Evolutionary conservation across 2,329 filamentous ascomycete genomes (phyloP), one percentile per base, ranked within the genome.

Genomic region (Fusarium vanettenii): DNA sequence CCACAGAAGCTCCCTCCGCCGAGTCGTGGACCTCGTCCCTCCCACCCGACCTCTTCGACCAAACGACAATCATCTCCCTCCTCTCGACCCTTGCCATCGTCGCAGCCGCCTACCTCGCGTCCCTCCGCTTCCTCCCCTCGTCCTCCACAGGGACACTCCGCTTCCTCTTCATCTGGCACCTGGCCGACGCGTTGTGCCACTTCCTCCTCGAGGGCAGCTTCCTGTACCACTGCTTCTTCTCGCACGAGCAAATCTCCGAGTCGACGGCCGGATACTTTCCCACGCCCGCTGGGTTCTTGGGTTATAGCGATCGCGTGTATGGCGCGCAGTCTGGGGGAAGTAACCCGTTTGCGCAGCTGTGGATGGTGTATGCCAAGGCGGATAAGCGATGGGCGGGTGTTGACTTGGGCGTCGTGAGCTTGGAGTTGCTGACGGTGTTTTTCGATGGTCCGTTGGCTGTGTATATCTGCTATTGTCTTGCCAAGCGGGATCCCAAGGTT

Each of bases 141-240:
- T 79, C 86, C 1, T 86, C 91, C 13, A 84, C 89, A 1, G 81
- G 85, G 41, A 89, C 91, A 61, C 87, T 88, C 66, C 94, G 95
- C 71, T 86, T 94, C 81, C 91, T 98, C 74, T 98, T 98, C 88
- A 90, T 97, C 84, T 98, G 96, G 96, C 95, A 98, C 86, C 89
- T 94, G 41, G 97, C 97, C 85, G 95, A 98, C 83, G 94, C 94
- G 35, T 89, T 98, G 50, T 96, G 95, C 79, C 97, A 99, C 86
- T 91, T 97, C 84, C 87, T 95, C 82, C 93, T 98, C 81, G 96
- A 98, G 85, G 95, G 95, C 64, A 93, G 91, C 79, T 98, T 95
- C 84, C 91, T 98, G 27, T 98, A 95, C 88, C 94, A 97, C 85
- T 97, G 94, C 86, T 97, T 98, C 89, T 96, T 95, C 88, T 86